phyloP scores from a whole-genome alignment of 2,329 filamentous ascomycete genomes.

The Botrytis aclada region DNA sequence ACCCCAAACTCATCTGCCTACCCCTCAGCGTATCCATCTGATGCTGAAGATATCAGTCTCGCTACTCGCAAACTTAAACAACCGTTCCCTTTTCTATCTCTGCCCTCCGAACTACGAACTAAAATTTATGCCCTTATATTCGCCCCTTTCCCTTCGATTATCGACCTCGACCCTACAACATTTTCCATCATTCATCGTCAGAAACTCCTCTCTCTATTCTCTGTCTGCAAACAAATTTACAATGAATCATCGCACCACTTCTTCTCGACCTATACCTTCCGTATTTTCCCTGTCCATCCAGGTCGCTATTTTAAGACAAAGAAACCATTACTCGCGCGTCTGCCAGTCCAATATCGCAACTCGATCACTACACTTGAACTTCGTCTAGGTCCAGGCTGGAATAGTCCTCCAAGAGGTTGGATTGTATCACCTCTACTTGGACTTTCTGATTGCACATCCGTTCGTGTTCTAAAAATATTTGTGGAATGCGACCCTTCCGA shows the following conservation, averaged over 20 bases:
- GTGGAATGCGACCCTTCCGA: constrained; percentile 71
- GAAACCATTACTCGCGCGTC: constrained; percentile 64
- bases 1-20: constrained; percentile 26
- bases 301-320: constrained; percentile 71
- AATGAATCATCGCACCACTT: constrained; percentile 63
- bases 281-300: constrained; percentile 63
- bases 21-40: constrained; percentile 32
- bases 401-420: constrained; percentile 66
- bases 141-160: constrained; percentile 47
- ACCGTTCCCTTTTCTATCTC: constrained; percentile 61
- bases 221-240: constrained; percentile 59
- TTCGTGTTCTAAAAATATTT: constrained; percentile 62
- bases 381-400: constrained; percentile 71
- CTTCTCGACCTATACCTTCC: constrained; percentile 60
- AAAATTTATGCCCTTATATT: constrained; percentile 67
- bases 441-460: constrained; percentile 57
- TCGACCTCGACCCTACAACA: constrained; percentile 67
- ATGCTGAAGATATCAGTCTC: constrained; percentile 30
- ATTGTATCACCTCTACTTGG: constrained; percentile 63
- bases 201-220: constrained; percentile 53
- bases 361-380: constrained; percentile 64
- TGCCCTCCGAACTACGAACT: constrained; percentile 68
- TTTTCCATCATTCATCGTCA: constrained; percentile 58
- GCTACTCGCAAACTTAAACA: constrained; percentile 13
- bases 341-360: constrained; percentile 58